Percentiles rank a stretch among this genome's conserved stretches.
These are phyloP conservation scores for Monilinia polystroma DNA, from an alignment of 2,329 filamentous ascomycete genomes.

Conservation along the genomic window DNA sequence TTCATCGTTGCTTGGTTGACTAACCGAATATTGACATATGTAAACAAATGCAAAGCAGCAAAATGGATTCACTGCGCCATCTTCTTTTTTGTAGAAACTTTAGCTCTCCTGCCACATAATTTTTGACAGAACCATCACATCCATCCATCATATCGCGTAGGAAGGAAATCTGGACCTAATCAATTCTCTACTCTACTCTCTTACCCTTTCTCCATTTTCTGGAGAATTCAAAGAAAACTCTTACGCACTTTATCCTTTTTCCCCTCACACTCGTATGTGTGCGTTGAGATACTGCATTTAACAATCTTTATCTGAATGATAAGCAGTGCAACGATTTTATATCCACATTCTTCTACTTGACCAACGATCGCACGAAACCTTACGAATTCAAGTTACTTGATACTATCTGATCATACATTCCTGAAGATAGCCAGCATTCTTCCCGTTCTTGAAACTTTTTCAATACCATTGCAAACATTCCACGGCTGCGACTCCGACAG, in stretches of 20 bases:
- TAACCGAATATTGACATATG: conserved; percentile 9
- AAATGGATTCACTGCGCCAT: conserved; percentile 21
- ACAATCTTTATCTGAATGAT: conserved; percentile 20
- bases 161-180: conserved; percentile 22
- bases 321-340: conserved; percentile 19
- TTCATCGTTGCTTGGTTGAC: conserved; percentile 2
- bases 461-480: conserved; percentile 34
- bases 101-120: conserved; percentile 23
- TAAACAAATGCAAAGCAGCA: conserved; percentile 17
- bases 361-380: conserved; percentile 7
- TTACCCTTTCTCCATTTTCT: conserved; percentile 6
- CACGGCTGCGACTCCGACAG: conserved; percentile 38
- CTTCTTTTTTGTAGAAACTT: conserved; percentile 19
- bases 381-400: neutral
- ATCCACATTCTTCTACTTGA: conserved; percentile 18
- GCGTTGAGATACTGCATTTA: conserved; percentile 14
- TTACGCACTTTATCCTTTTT: conserved; percentile 13
- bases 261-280: neutral
- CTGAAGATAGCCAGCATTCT: conserved; percentile 27
- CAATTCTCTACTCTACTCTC: neutral
- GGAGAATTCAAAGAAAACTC: conserved; percentile 13
- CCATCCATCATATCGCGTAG: neutral
- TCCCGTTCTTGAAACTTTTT: conserved; percentile 25
- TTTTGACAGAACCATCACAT: conserved; percentile 13
- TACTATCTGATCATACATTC: neutral